Conservation (phyloP, 78 protist species). For the slime mould (Dictyostelium discoideum) region DNA sequence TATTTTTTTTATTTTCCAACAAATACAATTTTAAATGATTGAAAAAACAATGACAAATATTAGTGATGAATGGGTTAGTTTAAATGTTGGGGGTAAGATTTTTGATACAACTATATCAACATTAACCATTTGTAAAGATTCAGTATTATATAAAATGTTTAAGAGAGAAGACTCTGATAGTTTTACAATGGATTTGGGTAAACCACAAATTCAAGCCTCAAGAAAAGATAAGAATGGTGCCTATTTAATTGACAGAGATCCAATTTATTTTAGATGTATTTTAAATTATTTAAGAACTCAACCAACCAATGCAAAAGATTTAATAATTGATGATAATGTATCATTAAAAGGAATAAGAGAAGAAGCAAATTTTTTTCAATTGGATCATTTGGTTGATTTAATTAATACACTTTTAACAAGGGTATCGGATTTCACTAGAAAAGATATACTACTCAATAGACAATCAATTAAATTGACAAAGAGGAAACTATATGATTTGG, state of each 20-base stretch:
- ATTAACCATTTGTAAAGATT: constrained; percentile 14
- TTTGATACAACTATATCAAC: constrained; percentile 73
- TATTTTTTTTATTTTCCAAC: not conserved
- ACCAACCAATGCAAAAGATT: not conserved
- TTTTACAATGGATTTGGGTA: not conserved
- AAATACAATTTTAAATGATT: not conserved
- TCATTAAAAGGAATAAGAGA: constrained; percentile 58
- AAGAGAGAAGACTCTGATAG: not conserved
- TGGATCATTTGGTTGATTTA: constrained; percentile 5
- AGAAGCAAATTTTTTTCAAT: constrained; percentile 68
- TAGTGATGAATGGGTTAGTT: constrained; percentile 61
- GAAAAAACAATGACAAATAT: not conserved
- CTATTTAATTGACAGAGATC: constrained; percentile 60
- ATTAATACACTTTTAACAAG: not conserved
- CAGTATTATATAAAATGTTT: constrained; percentile 75
- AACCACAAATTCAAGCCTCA: not conserved
- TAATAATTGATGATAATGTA: constrained; percentile 45
- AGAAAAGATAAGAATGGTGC: constrained; percentile 52
- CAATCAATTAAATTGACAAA: not conserved
- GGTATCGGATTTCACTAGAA: constrained; percentile 36
- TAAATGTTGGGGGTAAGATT: constrained; percentile 74
- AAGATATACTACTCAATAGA: constrained; percentile 32
- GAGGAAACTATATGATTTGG: constrained; percentile 20
- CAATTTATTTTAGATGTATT: constrained; percentile 60
- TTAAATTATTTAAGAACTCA: constrained; percentile 51